These are phyloP conservation scores for Epichloe hybrida DNA, from an alignment of 2,329 filamentous ascomycete genomes.

Conservation along the genomic window DNA sequence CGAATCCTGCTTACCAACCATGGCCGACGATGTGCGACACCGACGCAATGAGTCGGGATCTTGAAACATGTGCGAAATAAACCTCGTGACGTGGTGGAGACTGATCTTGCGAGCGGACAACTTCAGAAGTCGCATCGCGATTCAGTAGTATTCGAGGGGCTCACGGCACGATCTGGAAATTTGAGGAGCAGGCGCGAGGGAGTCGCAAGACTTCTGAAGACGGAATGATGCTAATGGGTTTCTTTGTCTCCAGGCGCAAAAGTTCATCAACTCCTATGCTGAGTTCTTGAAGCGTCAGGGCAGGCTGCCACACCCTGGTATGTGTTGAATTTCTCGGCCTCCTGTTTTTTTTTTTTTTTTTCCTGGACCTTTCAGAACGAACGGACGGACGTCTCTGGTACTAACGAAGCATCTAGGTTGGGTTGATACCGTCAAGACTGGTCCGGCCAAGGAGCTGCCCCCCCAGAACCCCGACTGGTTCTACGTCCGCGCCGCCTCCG, in stretches of 20 bases:
- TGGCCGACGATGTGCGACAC: background rate
- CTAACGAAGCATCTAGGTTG: slow-evolving; percentile 47
- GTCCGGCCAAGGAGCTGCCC: slow-evolving; percentile 89
- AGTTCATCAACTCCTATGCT: slow-evolving; percentile 78
- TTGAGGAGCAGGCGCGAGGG: slow-evolving; percentile 56
- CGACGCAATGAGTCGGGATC: background rate
- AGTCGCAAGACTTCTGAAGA: slow-evolving; percentile 60
- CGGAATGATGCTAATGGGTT: slow-evolving; percentile 59
- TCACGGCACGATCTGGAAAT: slow-evolving; percentile 14
- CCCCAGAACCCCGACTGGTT: slow-evolving; percentile 96
- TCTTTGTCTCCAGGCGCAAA: slow-evolving; percentile 54
- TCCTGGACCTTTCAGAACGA: too few relatives aligned
- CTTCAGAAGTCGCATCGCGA: background rate
- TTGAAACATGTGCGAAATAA: background rate
- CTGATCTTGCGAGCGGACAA: background rate
- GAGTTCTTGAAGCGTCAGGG: slow-evolving; percentile 89
- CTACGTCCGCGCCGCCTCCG: slow-evolving; percentile 78
- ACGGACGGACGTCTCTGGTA: too few relatives aligned
- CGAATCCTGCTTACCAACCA: background rate
- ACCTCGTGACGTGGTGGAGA: background rate
- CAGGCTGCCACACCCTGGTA: slow-evolving; percentile 83
- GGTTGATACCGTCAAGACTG: slow-evolving; percentile 99
- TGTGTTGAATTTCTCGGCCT: slow-evolving; percentile 20
- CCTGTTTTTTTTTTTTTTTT: too few relatives aligned
- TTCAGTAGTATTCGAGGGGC: slow-evolving; percentile 3